These are phyloP conservation scores for Paulownia fortunei DNA, from an alignment of 257 asterid species.

Conservation along the genomic window DNA sequence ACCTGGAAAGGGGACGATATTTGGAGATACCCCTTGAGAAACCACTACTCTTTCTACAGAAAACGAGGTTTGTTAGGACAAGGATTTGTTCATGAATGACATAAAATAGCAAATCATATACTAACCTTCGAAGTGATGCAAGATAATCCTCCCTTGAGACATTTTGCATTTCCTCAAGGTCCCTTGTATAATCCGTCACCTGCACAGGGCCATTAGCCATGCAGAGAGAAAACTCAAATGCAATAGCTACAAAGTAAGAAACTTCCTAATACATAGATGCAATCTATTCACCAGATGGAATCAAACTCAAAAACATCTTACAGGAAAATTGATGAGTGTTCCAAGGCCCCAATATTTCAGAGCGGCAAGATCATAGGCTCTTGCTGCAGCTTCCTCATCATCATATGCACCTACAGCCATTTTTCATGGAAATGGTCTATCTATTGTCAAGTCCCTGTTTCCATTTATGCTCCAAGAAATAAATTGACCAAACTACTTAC, in stretches of 20 bases:
- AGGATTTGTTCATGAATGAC: not conserved
- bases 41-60: constrained; percentile 97
- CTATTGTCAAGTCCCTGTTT: not conserved
- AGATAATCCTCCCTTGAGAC: constrained; percentile 94
- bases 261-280: not conserved
- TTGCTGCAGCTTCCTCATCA: constrained; percentile 99
- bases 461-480: constrained; percentile 26
- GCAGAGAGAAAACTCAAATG: constrained; percentile 18
- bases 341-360: constrained; percentile 99
- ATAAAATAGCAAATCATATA: constrained; percentile 14
- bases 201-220: constrained; percentile 43
- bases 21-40: constrained; percentile 94
- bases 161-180: constrained; percentile 98
- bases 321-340: constrained; percentile 95
- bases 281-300: constrained; percentile 6
- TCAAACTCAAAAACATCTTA: constrained; percentile 44
- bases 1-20: constrained; percentile 97
- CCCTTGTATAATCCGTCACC: constrained; percentile 96
- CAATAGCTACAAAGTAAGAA: constrained; percentile 1
- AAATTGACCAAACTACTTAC: constrained; percentile 57
- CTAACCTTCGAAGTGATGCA: constrained; percentile 93
- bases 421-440: constrained; percentile 33
- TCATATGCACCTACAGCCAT: constrained; percentile 85
- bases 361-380: constrained; percentile 99
- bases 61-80: constrained; percentile 35